phyloP scores from a whole-genome alignment of 176 grass and related monocot genomes.

The Bolboschoenus planiculmis region DNA sequence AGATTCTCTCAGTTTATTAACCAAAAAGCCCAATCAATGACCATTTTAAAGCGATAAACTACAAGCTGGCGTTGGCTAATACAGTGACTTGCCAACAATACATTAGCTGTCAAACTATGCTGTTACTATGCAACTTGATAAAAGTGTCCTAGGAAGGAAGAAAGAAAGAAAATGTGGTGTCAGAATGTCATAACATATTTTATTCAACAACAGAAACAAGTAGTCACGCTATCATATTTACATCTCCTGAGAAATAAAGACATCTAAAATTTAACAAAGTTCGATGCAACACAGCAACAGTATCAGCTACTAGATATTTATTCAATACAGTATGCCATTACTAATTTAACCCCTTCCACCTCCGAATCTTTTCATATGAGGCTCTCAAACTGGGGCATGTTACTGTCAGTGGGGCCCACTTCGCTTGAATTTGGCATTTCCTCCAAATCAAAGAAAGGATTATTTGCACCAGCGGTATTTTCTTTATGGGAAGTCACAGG shows the following conservation, averaged over 20 bases:
- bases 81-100: background rate
- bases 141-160: background rate
- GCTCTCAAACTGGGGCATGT: slow-evolving; percentile 16
- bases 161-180: background rate
- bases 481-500: background rate
- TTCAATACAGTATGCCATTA: background rate
- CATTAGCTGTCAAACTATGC: background rate
- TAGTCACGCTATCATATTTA: slow-evolving; percentile 10
- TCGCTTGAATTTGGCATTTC: background rate
- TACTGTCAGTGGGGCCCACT: background rate
- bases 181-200: background rate
- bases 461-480: background rate
- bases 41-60: background rate
- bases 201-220: background rate
- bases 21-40: background rate
- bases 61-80: background rate
- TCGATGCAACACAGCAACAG: background rate
- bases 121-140: background rate
- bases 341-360: background rate
- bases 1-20: background rate
- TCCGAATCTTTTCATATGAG: slow-evolving; percentile 12
- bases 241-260: background rate
- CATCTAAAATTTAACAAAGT: slow-evolving; percentile 1
- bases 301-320: background rate
- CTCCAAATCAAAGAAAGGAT: slow-evolving; percentile 3